phyloP scores from a whole-genome alignment of 352 stramenopile genomes.

The Globisporangium lucens region DNA sequence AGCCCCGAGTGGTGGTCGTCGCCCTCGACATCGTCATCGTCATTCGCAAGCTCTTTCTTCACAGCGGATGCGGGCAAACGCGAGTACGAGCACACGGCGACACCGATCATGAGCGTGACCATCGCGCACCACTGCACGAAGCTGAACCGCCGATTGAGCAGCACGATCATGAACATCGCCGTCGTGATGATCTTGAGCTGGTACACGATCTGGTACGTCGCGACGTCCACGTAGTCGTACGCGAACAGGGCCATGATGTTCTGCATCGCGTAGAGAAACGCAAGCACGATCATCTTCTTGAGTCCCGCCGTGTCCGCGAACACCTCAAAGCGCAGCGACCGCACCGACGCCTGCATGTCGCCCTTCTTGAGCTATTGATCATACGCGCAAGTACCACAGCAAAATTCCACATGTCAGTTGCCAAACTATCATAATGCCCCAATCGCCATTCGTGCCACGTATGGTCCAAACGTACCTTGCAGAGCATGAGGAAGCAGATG shows the following conservation, averaged over 20 bases:
- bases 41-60: slow-evolving; percentile 16
- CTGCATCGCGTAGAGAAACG: slow-evolving; percentile 83
- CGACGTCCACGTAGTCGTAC: slow-evolving; percentile 88
- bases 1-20: slow-evolving; percentile 15
- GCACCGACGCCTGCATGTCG: slow-evolving; percentile 47
- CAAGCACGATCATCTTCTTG: slow-evolving; percentile 84
- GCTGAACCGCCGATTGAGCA: slow-evolving; percentile 84
- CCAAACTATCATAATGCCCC: not conserved
- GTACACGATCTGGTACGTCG: slow-evolving; percentile 90
- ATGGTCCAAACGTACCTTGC: slow-evolving; percentile 26
- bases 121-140: slow-evolving; percentile 82
- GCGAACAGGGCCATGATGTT: slow-evolving; percentile 86
- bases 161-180: slow-evolving; percentile 86
- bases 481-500: slow-evolving; percentile 73
- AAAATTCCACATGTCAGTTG: not conserved
- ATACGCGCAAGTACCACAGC: not conserved
- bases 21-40: slow-evolving; percentile 7
- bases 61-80: slow-evolving; percentile 35
- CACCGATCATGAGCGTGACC: slow-evolving; percentile 81
- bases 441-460: not conserved
- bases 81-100: slow-evolving; percentile 85
- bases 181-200: slow-evolving; percentile 91
- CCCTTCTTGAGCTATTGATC: slow-evolving; percentile 43
- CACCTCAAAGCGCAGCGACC: slow-evolving; percentile 68
- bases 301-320: slow-evolving; percentile 74